phyloP scores from a whole-genome alignment of 1,284 basidiomycete species.

The Austroboletus olivaceoglutinosus region DNA sequence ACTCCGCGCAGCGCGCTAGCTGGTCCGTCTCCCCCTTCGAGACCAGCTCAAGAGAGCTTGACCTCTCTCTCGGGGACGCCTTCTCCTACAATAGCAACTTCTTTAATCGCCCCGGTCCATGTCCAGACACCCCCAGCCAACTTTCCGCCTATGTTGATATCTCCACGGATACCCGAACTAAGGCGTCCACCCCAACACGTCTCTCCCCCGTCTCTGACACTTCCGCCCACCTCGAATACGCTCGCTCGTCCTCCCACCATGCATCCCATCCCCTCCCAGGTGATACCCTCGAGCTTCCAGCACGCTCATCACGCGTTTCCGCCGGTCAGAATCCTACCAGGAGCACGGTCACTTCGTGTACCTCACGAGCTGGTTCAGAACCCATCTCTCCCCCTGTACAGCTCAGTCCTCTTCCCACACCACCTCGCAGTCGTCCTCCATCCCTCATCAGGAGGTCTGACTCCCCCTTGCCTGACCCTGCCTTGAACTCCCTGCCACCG shows the following conservation, averaged over 20 bases:
- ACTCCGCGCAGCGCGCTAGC: constrained; percentile 40
- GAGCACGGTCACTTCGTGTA: constrained; percentile 31
- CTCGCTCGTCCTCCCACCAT: constrained; percentile 6
- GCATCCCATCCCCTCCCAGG: constrained; percentile 7
- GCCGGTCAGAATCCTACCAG: constrained; percentile 14
- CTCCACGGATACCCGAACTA: constrained; percentile 12
- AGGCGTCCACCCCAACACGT: constrained; percentile 10
- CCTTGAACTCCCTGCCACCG: constrained; percentile 5
- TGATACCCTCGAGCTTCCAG: constrained; percentile 23
- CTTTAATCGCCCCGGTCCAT: constrained; percentile 21
- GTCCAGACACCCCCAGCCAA: constrained; percentile 1
- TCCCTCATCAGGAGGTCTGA: constrained; percentile 26
- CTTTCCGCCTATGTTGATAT: constrained; percentile 12
- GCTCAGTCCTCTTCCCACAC: constrained; percentile 26
- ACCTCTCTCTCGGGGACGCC: constrained; percentile 33
- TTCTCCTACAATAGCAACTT: constrained; percentile 27
- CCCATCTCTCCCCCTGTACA: constrained; percentile 18
- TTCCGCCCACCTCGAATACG: constrained; percentile 9
- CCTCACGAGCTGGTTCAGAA: constrained; percentile 24
- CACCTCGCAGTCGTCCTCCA: constrained; percentile 34
- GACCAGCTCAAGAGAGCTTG: constrained; percentile 29
- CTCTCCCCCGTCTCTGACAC: constrained; percentile 11
- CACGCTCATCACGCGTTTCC: constrained; percentile 30
- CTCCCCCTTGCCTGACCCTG: constrained; percentile 22
- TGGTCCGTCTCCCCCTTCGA: constrained; percentile 40